Conservation (phyloP, 2,329 filamentous ascomycete species). For the Aspergillus flavus region DNA sequence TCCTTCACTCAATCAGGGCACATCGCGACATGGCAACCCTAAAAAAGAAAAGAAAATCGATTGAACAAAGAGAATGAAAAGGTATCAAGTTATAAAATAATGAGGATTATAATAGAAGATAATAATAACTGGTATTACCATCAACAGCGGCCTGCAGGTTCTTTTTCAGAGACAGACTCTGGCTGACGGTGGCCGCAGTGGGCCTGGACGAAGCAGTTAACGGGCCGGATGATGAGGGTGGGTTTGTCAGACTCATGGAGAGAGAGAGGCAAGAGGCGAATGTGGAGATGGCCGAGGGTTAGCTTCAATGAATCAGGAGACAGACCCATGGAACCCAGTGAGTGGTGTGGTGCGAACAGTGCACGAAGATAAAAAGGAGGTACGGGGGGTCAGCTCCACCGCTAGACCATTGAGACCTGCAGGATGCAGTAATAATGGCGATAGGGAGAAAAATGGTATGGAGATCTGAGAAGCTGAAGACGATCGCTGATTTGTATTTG, state of each 20-base stretch:
- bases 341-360: conserved; percentile 6
- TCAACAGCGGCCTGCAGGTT: conserved; percentile 48
- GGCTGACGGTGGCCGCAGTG: conserved; percentile 31
- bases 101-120: conserved; percentile 16
- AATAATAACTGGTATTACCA: conserved; percentile 42
- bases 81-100: background rate
- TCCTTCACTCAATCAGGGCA: conserved; percentile 14
- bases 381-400: conserved; percentile 4
- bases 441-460: background rate
- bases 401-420: background rate
- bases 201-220: conserved; percentile 41
- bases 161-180: conserved; percentile 44
- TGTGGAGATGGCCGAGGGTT: conserved; percentile 8
- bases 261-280: conserved; percentile 11
- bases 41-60: conserved; percentile 16
- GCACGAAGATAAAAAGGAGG: background rate
- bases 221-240: conserved; percentile 43
- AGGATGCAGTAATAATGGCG: background rate
- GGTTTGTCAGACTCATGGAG: conserved; percentile 47
- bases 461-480: background rate
- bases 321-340: conserved; percentile 4
- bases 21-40: conserved; percentile 14
- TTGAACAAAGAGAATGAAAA: conserved; percentile 15
- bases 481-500: background rate
- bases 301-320: conserved; percentile 5